Evolutionary conservation across 2,329 filamentous ascomycete species (phyloP), one percentile per base, ranked within the genome.

Genomic region (Ceratocystis papillata): DNA sequence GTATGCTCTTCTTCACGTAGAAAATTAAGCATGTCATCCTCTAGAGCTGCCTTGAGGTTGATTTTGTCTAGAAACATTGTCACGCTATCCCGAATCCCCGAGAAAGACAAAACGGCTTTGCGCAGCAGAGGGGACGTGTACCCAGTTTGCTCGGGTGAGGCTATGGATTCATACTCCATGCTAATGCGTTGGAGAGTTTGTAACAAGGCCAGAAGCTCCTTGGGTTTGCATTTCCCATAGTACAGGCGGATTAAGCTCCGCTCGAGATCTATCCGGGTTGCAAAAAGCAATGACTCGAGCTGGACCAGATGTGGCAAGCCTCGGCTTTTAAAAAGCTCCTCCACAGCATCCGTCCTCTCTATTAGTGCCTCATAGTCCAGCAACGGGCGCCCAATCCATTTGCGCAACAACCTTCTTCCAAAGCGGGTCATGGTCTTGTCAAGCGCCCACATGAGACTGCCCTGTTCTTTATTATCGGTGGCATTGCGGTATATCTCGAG

Each of bases 401-500:
- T 96, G 10, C 93, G 84, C 57, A 99, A 80, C 59, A 97, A 79
- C 7, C 94, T 83, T 69, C 91, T 89, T 1, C 94, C 94, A 72
- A 96, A 95, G 12, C 89, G 86, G 0, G 94, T 99, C 70, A 87
- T 83, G 0, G 94, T 97, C 71, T 94, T 90, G 76, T 99, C 90
- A 53, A 99, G 80, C 0, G 91, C 90, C 94, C 94, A 99, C 75
- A 97, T 92, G 3, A 99, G 79, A 74, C 92, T 96, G 2, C 94
- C 94, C 71, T 88, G 92, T 67, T 88, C 84, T 0, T 84, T 83
- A 71, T 92, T 84, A 72, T 97, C 92, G 0, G 93, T 97, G 71
- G 91, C 86, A 70, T 99, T 99, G 68, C 92, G 88, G 73, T 96
- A 99, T 1, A 99, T 90, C 74, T 99, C 94, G 12, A 99, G 81